Base-by-base conservation (phyloP, 768 basidiomycete species). In the Auricularia sp. region DNA sequence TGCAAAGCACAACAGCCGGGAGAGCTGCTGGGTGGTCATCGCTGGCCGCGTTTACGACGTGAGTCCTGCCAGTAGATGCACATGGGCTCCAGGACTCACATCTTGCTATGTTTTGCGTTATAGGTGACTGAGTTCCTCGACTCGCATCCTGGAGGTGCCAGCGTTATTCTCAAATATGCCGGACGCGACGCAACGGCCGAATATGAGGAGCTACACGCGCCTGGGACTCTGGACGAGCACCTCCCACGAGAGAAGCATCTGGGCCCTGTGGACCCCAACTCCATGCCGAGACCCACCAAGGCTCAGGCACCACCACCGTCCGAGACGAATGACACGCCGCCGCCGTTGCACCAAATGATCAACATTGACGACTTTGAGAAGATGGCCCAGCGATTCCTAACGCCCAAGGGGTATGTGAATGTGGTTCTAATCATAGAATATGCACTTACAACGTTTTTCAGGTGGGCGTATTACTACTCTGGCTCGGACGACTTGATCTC, bases 171-270 rank as follows among this genome's bases (percentile, higher is more conserved):
- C 21, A 87, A 85, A 70, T 90, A 92, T 70, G 94, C 85, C 8
- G 95, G 95, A 8, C 82, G 81, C 66, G 94, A 94, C 73, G 92
- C 92, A n/a, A 91, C 90, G 0, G 75, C 75, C 5, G 87, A 78
- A 3, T 91, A 87, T 71, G 82, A 88, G 67, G 89, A 90, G 4
- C 91, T 97, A 54, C 95, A 98, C 75, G 87, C 94, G 3, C 84
- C 88, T 33, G 88, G 90, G 68, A 86, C 90, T 21, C 82, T 96
- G 61, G 82, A 87, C 62, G 85, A 84, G 74, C 82, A 88, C 72
- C 79, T 93, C 21, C 82, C 86, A 10, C 75, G 77, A 16, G 84
- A 87, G 34, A 90, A 88, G 71, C 87, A 89, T 72, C 79, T 94
- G 11, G 93, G 93, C 1, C 71, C 78, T 3, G 77, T 96, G 35